Evolutionary conservation across 1,284 basidiomycete genomes (phyloP), one percentile per base, ranked within the genome.

Genomic region (Exobasidium cylindrosporum): DNA sequence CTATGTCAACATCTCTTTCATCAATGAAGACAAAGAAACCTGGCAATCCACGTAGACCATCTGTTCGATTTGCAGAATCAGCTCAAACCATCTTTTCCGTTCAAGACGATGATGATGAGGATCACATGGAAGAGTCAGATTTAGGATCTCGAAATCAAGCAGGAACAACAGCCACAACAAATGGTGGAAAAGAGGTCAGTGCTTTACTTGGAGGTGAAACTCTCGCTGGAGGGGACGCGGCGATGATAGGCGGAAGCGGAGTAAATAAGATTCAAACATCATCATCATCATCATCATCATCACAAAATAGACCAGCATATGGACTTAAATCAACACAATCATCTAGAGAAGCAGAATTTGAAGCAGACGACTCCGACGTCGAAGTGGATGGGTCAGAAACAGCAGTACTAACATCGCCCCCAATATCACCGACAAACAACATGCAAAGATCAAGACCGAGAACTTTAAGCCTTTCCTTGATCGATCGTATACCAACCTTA

Each of bases 341-440:
- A 1, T 76, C 74, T 2, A 71, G 81, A 53, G 81, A 82, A 64
- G 75, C 76, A 1, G 68, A 77, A 30, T 82, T 74, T 67, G 81
- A 81, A 29, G 67, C 70, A 2, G 81, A 81, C 60, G 68, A 49
- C 32, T 65, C 45, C 26, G 70, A 64, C 10, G 68, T 77, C 13
- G 64, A 72, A 32, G 73, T 71, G 29, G 56, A 55, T 21, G 56
- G 53, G 2, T 54, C 57, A 11, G 54, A 62, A 23, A 35, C 59
- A 40, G 50, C 62, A 43, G 44, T 24, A 46, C 46, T 23, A 32
- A 24, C 24, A 21, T 23, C 13, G 10, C n/a, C n/a, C 46, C 46
- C n/a, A 32, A 24, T 21, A 21, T 40, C 35, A 40, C 35, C 35
- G 35, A 29, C 21, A 26, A 44, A 54, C 26, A 52, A 52, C 29